Percentiles rank a stretch among this genome's conserved stretches.
phyloP scores from a whole-genome alignment of 2,329 filamentous ascomycete genomes.

The Neopestalotiopsis rosae region DNA sequence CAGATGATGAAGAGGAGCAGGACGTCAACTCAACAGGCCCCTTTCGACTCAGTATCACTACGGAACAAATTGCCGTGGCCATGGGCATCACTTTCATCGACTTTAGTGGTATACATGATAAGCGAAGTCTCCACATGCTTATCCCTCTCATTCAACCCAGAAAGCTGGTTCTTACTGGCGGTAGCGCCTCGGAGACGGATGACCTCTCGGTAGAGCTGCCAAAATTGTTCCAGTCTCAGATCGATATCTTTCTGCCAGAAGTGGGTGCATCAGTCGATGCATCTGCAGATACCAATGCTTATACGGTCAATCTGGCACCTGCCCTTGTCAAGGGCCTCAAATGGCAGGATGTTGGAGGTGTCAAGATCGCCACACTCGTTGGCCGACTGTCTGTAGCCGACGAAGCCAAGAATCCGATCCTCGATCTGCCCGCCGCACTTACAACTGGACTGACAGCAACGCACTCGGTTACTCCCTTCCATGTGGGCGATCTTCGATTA shows the following conservation, averaged over 20 bases:
- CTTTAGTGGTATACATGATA: conserved; percentile 91
- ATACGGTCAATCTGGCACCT: conserved; percentile 90
- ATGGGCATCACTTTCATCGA: conserved; percentile 87
- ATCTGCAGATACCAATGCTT: conserved; percentile 96
- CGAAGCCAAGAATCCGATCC: conserved; percentile 29
- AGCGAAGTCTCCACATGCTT: conserved; percentile 90
- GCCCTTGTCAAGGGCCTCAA: conserved; percentile 83
- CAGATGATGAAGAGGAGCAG: conserved; percentile 54
- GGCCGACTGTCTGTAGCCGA: conserved; percentile 55
- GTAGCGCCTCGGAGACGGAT: conserved; percentile 78
- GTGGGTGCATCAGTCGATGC: conserved; percentile 81
- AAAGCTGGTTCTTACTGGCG: conserved; percentile 91
- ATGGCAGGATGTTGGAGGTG: conserved; percentile 91
- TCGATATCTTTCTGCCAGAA: conserved; percentile 81
- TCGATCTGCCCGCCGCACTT: conserved; percentile 37
- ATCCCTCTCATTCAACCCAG: conserved; percentile 92
- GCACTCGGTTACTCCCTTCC: conserved; percentile 80
- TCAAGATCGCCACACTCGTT: conserved; percentile 92
- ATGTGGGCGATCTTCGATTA: conserved; percentile 90
- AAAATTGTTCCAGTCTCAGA: conserved; percentile 61
- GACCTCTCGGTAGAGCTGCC: conserved; percentile 81
- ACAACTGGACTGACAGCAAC: conserved; percentile 57
- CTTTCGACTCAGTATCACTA: conserved; percentile 73
- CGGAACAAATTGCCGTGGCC: conserved; percentile 69
- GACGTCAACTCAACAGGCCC: conserved; percentile 65